Percentiles rank a stretch among this genome's conserved stretches.
Conservation (phyloP, 306 rosid genomes). For the Adenanthera pavonina region DNA sequence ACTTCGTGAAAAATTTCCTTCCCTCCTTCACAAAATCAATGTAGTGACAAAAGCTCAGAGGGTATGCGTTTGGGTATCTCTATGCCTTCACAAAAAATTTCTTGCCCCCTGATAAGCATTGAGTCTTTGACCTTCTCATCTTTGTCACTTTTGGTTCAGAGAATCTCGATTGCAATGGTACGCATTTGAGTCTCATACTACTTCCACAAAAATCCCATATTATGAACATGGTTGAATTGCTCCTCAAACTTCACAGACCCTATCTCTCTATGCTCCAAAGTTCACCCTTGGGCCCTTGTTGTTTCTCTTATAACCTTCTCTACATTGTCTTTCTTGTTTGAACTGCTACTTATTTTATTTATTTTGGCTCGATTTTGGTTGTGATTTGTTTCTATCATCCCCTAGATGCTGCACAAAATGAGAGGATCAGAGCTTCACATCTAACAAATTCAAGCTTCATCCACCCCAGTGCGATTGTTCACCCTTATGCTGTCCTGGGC, state of each 20-base stretch:
- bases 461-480: slow-evolving; percentile 77
- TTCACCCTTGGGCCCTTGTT: slow-evolving; percentile 44
- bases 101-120: too few relatives aligned
- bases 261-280: slow-evolving; percentile 19
- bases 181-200: too few relatives aligned
- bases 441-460: slow-evolving; percentile 43
- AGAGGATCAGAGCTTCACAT: slow-evolving; percentile 31
- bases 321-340: background rate
- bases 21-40: too few relatives aligned
- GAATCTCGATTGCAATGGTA: too few relatives aligned
- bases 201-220: too few relatives aligned
- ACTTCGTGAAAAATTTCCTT: too few relatives aligned
- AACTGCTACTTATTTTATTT: background rate
- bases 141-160: too few relatives aligned
- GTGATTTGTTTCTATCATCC: slow-evolving; percentile 15
- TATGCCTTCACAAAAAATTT: too few relatives aligned
- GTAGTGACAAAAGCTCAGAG: too few relatives aligned
- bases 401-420: slow-evolving; percentile 47
- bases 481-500: slow-evolving; percentile 76
- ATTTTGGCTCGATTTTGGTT: background rate
- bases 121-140: too few relatives aligned
- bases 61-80: too few relatives aligned
- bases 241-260: slow-evolving; percentile 45
- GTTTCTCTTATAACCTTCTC: slow-evolving; percentile 40
- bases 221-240: background rate